Conservation (phyloP, 2,329 filamentous ascomycete species). For the Drechslerella stenobrocha region DNA sequence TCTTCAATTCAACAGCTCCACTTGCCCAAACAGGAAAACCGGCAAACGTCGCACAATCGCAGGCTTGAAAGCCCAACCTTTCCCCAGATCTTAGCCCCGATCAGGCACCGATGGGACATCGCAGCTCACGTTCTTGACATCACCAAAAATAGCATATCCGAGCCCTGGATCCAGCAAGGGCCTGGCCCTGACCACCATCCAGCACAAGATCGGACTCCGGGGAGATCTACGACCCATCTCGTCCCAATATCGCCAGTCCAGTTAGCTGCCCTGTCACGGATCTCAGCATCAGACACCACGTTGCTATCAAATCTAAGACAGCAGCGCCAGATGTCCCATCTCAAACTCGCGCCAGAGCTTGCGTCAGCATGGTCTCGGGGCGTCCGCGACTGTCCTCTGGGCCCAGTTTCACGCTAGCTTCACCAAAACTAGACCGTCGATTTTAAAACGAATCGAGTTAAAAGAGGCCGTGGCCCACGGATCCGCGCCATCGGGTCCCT, state of each 20-base stretch:
- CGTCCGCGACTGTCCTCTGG: too few relatives aligned
- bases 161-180: too few relatives aligned
- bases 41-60: constrained; percentile 23
- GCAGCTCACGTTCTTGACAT: too few relatives aligned
- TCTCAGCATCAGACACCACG: too few relatives aligned
- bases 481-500: constrained; percentile 2
- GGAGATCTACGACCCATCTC: too few relatives aligned
- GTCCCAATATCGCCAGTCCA: too few relatives aligned
- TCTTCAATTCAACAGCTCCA: constrained; percentile 34
- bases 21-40: constrained; percentile 29
- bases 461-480: background rate
- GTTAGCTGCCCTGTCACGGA: background rate
- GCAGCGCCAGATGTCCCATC: constrained; percentile 9
- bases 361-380: too few relatives aligned
- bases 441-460: constrained; percentile 3
- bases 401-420: constrained; percentile 43
- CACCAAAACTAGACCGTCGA: background rate
- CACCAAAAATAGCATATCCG: too few relatives aligned
- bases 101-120: background rate
- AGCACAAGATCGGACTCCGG: too few relatives aligned
- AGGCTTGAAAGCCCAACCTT: background rate
- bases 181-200: too few relatives aligned
- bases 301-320: constrained; percentile 8
- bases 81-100: background rate
- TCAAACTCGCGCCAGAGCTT: constrained; percentile 27